Percentiles rank a stretch among this genome's conserved stretches.
Conservation (phyloP, 306 rosid genomes). For the Bauhinia variegata region DNA sequence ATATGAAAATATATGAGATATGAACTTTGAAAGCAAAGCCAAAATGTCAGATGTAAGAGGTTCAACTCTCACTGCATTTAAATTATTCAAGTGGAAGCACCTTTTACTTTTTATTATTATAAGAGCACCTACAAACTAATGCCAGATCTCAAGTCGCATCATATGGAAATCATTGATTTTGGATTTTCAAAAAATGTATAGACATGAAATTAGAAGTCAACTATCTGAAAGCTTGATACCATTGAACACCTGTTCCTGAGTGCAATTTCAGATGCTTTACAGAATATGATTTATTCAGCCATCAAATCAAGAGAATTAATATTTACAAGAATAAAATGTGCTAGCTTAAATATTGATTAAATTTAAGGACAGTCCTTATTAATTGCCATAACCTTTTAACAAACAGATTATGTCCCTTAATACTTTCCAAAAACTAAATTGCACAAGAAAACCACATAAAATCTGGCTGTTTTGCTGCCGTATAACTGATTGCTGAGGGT, state of each 20-base stretch:
- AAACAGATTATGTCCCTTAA: background rate
- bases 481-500: slow-evolving; percentile 5
- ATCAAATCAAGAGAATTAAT: background rate
- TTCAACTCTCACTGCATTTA: slow-evolving; percentile 1
- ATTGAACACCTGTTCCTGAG: too few species aligned
- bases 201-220: too few species aligned
- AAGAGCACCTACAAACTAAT: slow-evolving; percentile 13
- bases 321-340: background rate
- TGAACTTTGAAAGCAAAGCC: background rate
- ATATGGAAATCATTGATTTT: slow-evolving; percentile 6
- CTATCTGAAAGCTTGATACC: too few species aligned
- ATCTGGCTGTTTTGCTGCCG: slow-evolving; percentile 18
- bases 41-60: background rate
- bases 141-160: background rate
- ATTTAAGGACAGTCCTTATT: background rate
- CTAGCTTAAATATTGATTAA: slow-evolving; percentile 9
- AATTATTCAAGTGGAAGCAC: slow-evolving; percentile 5
- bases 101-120: background rate
- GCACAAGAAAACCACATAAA: slow-evolving; percentile 1
- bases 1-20: slow-evolving; percentile 3
- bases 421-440: background rate
- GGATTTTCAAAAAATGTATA: too few species aligned
- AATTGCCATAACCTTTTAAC: background rate
- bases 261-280: too few species aligned
- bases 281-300: background rate